A percentile compares a stretch with the other conserved stretches of the same genome.
phyloP scores from a whole-genome alignment of 148 eudicot genomes.

The Dysphania ambrosioides region DNA sequence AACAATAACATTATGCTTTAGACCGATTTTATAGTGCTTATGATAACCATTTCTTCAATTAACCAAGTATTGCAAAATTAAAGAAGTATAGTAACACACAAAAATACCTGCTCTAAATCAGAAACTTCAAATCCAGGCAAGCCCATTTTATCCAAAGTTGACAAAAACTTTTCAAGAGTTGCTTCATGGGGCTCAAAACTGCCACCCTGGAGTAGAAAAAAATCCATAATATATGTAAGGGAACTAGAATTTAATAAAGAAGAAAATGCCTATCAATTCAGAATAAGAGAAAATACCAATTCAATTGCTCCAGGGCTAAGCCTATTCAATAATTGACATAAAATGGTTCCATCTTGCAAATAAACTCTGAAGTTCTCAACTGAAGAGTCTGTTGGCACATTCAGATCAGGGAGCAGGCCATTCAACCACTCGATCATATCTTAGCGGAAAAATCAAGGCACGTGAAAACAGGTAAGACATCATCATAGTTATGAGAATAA shows the following conservation, averaged over 20 bases:
- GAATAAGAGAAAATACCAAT: slow-evolving; percentile 26
- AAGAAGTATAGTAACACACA: neutral
- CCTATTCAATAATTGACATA: slow-evolving; percentile 62
- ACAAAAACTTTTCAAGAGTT: slow-evolving; percentile 55
- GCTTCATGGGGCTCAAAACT: slow-evolving; percentile 35
- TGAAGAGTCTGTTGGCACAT: slow-evolving; percentile 64
- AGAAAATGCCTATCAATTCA: neutral
- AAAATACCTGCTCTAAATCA: slow-evolving; percentile 75
- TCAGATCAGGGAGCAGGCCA: slow-evolving; percentile 50
- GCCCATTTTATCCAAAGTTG: slow-evolving; percentile 65
- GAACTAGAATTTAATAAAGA: neutral
- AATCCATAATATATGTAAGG: neutral
- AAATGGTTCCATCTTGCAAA: slow-evolving; percentile 64
- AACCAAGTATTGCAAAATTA: neutral
- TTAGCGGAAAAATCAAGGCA: slow-evolving; percentile 12
- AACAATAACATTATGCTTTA: neutral
- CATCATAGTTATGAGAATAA: slow-evolving; percentile 2
- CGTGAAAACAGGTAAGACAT: slow-evolving; percentile 1
- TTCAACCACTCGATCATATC: slow-evolving; percentile 70
- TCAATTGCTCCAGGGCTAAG: slow-evolving; percentile 70
- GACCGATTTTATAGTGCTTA: neutral
- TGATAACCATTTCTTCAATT: neutral
- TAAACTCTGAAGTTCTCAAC: slow-evolving; percentile 57
- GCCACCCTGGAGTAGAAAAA: slow-evolving; percentile 35
- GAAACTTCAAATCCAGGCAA: slow-evolving; percentile 60